Conservation (phyloP, 768 basidiomycete genomes). For the Lactarius vividus region DNA sequence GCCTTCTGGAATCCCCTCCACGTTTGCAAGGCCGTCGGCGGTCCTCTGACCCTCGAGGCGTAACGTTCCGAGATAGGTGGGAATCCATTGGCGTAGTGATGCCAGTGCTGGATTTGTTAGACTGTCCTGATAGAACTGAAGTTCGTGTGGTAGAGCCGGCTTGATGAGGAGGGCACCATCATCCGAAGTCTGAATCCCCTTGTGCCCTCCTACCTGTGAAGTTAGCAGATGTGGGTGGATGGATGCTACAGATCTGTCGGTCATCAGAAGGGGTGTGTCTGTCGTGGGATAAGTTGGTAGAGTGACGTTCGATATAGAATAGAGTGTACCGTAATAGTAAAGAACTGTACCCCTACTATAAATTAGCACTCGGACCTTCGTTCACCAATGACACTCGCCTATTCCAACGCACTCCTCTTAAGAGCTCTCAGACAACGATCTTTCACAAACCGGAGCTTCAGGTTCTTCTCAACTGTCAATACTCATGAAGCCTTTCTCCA, state of each 20-base stretch:
- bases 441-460: conserved; percentile 5
- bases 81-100: conserved; percentile 57
- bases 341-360: not conserved
- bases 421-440: conserved; percentile 2
- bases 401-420: conserved; percentile 1
- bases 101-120: conserved; percentile 41
- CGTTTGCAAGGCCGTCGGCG: conserved; percentile 17
- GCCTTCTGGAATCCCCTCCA: conserved; percentile 30
- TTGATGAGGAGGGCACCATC: conserved; percentile 83
- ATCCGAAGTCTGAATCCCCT: conserved; percentile 65
- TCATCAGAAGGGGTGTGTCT: not conserved
- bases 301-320: not conserved
- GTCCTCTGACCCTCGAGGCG: conserved; percentile 57
- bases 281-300: not conserved
- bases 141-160: conserved; percentile 60
- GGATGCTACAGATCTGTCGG: not conserved
- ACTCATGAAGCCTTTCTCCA: conserved; percentile 25
- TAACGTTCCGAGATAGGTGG: conserved; percentile 78
- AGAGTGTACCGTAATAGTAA: too few species aligned
- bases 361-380: not conserved
- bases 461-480: conserved; percentile 12
- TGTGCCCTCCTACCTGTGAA: conserved; percentile 80
- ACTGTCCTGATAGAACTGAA: conserved; percentile 66
- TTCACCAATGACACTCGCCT: conserved; percentile 11
- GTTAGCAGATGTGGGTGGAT: conserved; percentile 36